Percentiles rank a stretch among this genome's conserved stretches.
Evolutionary conservation across 1,284 basidiomycete genomes (phyloP).

Genomic region (Leccinum angustisporum): DNA sequence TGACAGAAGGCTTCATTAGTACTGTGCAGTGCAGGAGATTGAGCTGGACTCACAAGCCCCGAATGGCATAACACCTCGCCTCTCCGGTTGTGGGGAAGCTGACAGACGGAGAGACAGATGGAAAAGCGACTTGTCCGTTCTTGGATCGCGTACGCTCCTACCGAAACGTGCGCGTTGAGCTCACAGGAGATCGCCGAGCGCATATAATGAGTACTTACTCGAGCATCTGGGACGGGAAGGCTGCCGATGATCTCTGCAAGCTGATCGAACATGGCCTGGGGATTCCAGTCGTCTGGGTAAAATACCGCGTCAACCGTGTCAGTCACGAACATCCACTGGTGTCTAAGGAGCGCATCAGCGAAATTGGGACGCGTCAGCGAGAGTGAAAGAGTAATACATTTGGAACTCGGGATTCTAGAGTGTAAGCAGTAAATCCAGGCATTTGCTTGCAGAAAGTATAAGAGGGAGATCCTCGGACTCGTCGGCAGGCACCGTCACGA

Average conservation of each 20-base stretch:
- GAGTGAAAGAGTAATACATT: constrained; percentile 57
- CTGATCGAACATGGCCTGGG: constrained; percentile 89
- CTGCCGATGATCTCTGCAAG: constrained; percentile 80
- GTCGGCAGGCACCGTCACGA: constrained; percentile 64
- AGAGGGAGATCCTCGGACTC: constrained; percentile 82
- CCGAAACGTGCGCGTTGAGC: neutral
- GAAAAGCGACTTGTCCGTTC: constrained; percentile 19
- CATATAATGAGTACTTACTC: constrained; percentile 32
- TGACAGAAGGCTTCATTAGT: constrained; percentile 35
- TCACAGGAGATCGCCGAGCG: neutral
- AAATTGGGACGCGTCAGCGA: neutral
- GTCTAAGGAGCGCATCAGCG: constrained; percentile 47
- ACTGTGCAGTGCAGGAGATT: constrained; percentile 10
- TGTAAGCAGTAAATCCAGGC: constrained; percentile 87
- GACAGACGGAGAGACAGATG: constrained; percentile 25
- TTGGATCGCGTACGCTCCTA: constrained; percentile 32
- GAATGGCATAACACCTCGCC: constrained; percentile 85
- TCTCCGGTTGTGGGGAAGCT: no score
- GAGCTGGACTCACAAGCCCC: constrained; percentile 67
- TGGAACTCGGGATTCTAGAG: constrained; percentile 98
- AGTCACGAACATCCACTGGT: constrained; percentile 99
- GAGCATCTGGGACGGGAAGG: constrained; percentile 48
- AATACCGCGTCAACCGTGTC: constrained; percentile 97
- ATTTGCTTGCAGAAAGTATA: constrained; percentile 88
- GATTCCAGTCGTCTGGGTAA: constrained; percentile 78